phyloP scores from a whole-genome alignment of 176 grass and related monocot genomes.

The Poa pratensis region DNA sequence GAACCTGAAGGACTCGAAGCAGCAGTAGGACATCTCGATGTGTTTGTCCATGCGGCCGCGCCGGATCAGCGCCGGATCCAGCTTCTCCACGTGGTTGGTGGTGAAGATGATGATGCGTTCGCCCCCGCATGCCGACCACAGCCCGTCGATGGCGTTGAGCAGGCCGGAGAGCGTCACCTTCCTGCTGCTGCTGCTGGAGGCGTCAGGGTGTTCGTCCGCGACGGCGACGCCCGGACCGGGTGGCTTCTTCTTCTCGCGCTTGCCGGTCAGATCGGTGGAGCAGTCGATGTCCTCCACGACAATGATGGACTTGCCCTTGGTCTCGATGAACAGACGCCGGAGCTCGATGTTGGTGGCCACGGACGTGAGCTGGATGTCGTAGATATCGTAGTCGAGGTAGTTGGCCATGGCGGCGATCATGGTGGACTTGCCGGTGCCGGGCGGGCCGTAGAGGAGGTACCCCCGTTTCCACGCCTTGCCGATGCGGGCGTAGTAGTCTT shows the following conservation, averaged over 20 bases:
- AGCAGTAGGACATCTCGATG: slow-evolving; percentile 58
- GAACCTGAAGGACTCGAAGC: slow-evolving; percentile 47
- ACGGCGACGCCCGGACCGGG: no score
- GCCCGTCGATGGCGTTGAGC: slow-evolving; percentile 65
- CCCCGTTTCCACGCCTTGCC: slow-evolving; percentile 19
- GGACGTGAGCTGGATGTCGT: slow-evolving; percentile 53
- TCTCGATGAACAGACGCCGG: no score
- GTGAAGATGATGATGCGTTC: slow-evolving; percentile 57
- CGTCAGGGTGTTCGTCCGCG: no score
- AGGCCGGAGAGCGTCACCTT: slow-evolving; percentile 51
- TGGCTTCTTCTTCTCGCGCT: no score
- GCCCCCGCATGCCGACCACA: slow-evolving; percentile 53
- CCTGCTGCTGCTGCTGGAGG: not conserved
- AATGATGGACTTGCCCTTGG: no score
- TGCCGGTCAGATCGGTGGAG: no score
- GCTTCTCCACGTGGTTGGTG: slow-evolving; percentile 52
- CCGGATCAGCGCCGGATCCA: slow-evolving; percentile 52
- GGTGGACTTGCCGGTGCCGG: slow-evolving; percentile 49
- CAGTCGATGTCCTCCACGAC: no score
- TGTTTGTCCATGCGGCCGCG: slow-evolving; percentile 60
- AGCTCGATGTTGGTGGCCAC: no score
- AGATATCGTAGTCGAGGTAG: slow-evolving; percentile 47
- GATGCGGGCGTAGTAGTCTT: not conserved
- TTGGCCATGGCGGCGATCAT: slow-evolving; percentile 57
- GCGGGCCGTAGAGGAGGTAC: slow-evolving; percentile 49